Evolutionary conservation across 2,329 filamentous ascomycete genomes (phyloP).

Genomic region (Neonectria neomacrospora): DNA sequence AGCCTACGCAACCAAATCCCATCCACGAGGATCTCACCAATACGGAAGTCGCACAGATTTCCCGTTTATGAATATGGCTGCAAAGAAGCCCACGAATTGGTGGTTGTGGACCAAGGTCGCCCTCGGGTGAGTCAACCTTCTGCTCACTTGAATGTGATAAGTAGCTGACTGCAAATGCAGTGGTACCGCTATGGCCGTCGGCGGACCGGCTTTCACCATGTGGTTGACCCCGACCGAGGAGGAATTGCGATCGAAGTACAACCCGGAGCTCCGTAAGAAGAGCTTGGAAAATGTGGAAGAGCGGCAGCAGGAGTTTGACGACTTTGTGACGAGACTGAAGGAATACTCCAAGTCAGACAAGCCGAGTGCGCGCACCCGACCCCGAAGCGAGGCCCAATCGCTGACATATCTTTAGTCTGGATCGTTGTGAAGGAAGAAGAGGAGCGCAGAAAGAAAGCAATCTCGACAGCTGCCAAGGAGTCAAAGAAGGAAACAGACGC

Average conservation of each 20-base stretch:
- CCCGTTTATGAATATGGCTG: constrained; percentile 41
- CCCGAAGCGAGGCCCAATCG: neutral
- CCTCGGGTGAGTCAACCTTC: constrained; percentile 65
- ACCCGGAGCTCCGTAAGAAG: constrained; percentile 90
- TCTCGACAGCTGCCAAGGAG: constrained; percentile 49
- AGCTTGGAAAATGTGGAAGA: constrained; percentile 82
- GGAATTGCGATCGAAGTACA: constrained; percentile 91
- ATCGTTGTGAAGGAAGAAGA: constrained; percentile 62
- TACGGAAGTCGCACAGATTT: neutral
- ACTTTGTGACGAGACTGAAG: constrained; percentile 86
- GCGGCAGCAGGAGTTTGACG: constrained; percentile 86
- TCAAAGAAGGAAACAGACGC: constrained; percentile 56
- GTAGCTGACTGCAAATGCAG: constrained; percentile 57
- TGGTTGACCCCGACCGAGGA: constrained; percentile 88
- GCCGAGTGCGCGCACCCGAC: constrained; percentile 72
- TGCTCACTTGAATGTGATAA: constrained; percentile 24
- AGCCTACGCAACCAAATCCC: constrained; percentile 11
- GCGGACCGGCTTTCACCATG: constrained; percentile 85
- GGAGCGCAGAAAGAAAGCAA: constrained; percentile 53
- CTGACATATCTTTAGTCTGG: constrained; percentile 56
- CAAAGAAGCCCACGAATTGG: constrained; percentile 65
- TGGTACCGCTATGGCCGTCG: constrained; percentile 76
- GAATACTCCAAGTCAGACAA: constrained; percentile 91
- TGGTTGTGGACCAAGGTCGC: constrained; percentile 76
- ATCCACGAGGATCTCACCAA: neutral